These are phyloP conservation scores for Leptoxyphium fumago DNA, from an alignment of 2,329 filamentous ascomycete species.

Conservation along the genomic window DNA sequence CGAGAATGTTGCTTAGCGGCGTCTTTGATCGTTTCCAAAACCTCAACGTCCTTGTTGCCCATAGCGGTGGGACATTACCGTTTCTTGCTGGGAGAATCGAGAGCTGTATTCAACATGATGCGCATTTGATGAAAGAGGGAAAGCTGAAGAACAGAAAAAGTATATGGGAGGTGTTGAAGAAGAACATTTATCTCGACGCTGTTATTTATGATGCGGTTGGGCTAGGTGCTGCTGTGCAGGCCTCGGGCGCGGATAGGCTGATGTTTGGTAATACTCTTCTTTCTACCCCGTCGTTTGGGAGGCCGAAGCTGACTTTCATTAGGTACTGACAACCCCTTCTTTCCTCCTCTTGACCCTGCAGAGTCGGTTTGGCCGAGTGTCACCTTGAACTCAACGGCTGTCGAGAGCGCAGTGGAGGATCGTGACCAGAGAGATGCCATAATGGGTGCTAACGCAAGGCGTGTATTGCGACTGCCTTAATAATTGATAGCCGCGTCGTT, in stretches of 20 bases:
- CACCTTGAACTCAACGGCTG: conserved; percentile 41
- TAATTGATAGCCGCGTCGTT: too few relatives aligned
- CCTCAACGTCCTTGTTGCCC: conserved; percentile 64
- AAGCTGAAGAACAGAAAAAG: conserved; percentile 32
- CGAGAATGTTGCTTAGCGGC: conserved; percentile 72
- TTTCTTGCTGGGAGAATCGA: conserved; percentile 82
- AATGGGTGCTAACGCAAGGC: conserved; percentile 45
- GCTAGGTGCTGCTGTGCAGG: conserved; percentile 54
- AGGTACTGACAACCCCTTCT: conserved; percentile 71
- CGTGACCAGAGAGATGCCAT: conserved; percentile 36
- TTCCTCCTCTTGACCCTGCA: conserved; percentile 54
- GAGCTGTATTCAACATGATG: conserved; percentile 73
- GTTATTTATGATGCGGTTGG: conserved; percentile 70
- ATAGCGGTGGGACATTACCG: conserved; percentile 76
- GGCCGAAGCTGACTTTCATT: conserved; percentile 1
- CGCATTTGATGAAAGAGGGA: conserved; percentile 47
- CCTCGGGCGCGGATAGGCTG: conserved; percentile 51
- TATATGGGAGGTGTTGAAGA: conserved; percentile 50
- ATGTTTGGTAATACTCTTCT: conserved; percentile 46
- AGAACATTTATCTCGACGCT: conserved; percentile 77
- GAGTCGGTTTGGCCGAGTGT: conserved; percentile 52
- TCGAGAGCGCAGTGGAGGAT: conserved; percentile 36
- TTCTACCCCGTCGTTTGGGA: too few relatives aligned
- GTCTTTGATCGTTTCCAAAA: conserved; percentile 63
- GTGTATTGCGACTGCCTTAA: conserved; percentile 27